Conservation (phyloP, 2,329 filamentous ascomycete species). For the Alternaria hordeiaustralica region DNA sequence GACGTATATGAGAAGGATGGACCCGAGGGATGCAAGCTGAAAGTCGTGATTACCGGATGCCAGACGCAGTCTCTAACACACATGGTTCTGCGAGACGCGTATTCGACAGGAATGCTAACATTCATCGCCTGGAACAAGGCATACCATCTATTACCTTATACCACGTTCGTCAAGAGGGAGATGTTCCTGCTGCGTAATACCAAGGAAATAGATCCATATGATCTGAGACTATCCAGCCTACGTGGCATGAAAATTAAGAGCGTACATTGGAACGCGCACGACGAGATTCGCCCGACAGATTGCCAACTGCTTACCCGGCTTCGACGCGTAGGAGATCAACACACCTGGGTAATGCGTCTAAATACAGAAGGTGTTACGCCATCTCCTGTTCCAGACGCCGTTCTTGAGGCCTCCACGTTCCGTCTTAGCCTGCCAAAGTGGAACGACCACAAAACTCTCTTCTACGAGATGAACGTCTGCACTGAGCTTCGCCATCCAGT, state of each 20-base stretch:
- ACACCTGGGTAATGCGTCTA: constrained; percentile 3
- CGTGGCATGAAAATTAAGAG: neutral
- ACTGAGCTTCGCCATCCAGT: neutral
- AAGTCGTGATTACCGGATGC: neutral
- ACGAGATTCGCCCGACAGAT: neutral
- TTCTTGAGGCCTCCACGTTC: neutral
- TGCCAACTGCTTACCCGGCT: neutral
- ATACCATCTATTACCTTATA: constrained; percentile 4
- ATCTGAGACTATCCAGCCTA: neutral
- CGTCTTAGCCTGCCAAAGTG: neutral
- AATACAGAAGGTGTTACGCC: neutral
- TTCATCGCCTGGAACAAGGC: constrained; percentile 15
- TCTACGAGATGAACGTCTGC: neutral
- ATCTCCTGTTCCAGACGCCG: neutral
- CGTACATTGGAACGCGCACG: neutral
- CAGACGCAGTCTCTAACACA: neutral
- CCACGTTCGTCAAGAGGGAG: constrained; percentile 1
- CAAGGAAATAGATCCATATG: neutral
- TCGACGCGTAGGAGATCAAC: constrained; percentile 9
- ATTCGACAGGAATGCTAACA: neutral
- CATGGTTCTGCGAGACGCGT: neutral
- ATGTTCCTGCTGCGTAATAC: neutral
- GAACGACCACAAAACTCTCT: neutral
- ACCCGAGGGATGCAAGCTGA: neutral
- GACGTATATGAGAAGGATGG: neutral